A percentile compares a stretch with the other conserved stretches of the same genome.
phyloP scores from a whole-genome alignment of 169 alveolate genomes.

The Cardiosporidium cionae region DNA sequence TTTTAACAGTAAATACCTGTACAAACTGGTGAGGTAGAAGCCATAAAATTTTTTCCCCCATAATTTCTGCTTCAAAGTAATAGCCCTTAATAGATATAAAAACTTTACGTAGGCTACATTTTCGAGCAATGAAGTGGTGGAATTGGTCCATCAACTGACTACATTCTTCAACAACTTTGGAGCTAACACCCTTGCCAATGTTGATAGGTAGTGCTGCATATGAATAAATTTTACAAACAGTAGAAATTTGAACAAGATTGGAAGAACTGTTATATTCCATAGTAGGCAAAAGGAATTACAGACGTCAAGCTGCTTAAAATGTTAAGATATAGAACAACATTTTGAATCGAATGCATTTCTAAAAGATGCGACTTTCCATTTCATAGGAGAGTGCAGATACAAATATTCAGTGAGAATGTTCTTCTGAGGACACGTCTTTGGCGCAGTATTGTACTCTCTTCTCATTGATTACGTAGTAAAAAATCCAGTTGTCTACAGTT shows the following conservation, averaged over 20 bases:
- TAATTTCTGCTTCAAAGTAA: slow-evolving; percentile 91
- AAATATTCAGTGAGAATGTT: too few relatives aligned
- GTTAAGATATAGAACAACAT: too few relatives aligned
- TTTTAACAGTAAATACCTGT: slow-evolving; percentile 44
- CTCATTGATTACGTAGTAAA: too few relatives aligned
- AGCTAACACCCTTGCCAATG: neutral
- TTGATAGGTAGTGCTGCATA: neutral
- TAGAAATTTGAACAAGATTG: neutral
- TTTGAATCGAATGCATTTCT: slow-evolving; percentile 68
- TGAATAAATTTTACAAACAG: neutral
- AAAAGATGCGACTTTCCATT: too few relatives aligned
- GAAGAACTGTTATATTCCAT: neutral
- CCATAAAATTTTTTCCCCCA: slow-evolving; percentile 91
- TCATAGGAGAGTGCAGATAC: too few relatives aligned
- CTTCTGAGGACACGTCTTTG: too few relatives aligned
- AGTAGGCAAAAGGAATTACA: too few relatives aligned
- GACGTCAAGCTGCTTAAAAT: too few relatives aligned
- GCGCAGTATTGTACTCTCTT: too few relatives aligned
- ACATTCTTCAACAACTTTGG: neutral
- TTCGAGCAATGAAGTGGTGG: neutral
- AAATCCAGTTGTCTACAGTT: too few relatives aligned
- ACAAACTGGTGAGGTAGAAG: slow-evolving; percentile 92
- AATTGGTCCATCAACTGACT: neutral
- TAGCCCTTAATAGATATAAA: slow-evolving; percentile 90
- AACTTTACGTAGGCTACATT: neutral